phyloP scores from a whole-genome alignment of 352 stramenopile genomes.

The Hyaloperonospora arabidopsidis region DNA sequence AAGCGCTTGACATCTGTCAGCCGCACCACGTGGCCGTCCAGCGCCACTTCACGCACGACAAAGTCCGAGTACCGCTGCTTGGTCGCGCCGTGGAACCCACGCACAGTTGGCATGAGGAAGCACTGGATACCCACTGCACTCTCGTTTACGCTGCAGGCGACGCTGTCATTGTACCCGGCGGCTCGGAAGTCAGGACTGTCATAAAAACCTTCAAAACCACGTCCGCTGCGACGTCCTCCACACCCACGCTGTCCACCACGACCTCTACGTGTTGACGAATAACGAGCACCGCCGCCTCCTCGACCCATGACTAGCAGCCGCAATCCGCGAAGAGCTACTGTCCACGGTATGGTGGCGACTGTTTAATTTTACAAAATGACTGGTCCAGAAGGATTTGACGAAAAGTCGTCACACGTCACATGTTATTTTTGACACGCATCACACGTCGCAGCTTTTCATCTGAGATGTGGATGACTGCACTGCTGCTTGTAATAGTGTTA shows the following conservation, averaged over 20 bases:
- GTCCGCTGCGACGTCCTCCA: slow-evolving; percentile 13
- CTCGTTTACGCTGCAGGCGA: slow-evolving; percentile 71
- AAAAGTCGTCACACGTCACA: slow-evolving; percentile 25
- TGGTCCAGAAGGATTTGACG: not conserved
- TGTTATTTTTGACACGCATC: not conserved
- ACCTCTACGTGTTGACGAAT: slow-evolving; percentile 25
- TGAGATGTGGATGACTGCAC: no score
- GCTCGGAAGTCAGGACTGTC: slow-evolving; percentile 41
- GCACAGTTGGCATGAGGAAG: slow-evolving; percentile 53
- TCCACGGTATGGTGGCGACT: no score
- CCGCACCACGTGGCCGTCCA: slow-evolving; percentile 42
- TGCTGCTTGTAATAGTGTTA: not conserved
- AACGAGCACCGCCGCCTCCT: slow-evolving; percentile 14
- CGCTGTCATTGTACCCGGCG: slow-evolving; percentile 66
- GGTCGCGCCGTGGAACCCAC: slow-evolving; percentile 76
- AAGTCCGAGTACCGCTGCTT: slow-evolving; percentile 91
- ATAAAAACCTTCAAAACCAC: no score
- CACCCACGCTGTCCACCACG: slow-evolving; percentile 6
- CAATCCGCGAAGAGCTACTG: slow-evolving; percentile 2
- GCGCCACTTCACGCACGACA: slow-evolving; percentile 80
- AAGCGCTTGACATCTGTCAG: slow-evolving; percentile 63
- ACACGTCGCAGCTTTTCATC: no score
- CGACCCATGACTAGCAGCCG: slow-evolving; percentile 20
- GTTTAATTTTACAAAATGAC: no score
- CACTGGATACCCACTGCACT: slow-evolving; percentile 58